Conservation (phyloP, 1,139 yeast species). For the Yamadazyma dushanensis region DNA sequence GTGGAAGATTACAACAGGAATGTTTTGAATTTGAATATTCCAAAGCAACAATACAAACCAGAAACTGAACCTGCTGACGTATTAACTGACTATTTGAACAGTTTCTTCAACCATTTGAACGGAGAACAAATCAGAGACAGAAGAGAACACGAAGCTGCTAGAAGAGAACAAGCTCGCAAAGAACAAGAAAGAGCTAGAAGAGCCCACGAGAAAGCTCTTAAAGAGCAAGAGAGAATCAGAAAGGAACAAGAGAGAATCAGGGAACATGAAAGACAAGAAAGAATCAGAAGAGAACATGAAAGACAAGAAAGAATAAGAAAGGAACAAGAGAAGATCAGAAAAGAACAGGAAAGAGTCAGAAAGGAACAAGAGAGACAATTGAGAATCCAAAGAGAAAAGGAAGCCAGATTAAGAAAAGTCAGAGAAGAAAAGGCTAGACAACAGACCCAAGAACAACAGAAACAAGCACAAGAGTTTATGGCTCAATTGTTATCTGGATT, state of each 20-base stretch:
- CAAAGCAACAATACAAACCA: constrained; percentile 22
- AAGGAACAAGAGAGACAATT: constrained; percentile 17
- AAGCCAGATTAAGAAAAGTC: constrained; percentile 18
- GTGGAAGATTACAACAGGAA: constrained; percentile 28
- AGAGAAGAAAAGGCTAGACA: constrained; percentile 14
- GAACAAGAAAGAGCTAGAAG: constrained; percentile 2
- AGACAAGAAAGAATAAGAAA: constrained; percentile 12
- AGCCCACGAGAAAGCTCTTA: background rate
- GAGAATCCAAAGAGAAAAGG: constrained; percentile 16
- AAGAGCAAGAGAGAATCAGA: constrained; percentile 6
- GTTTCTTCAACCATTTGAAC: constrained; percentile 8
- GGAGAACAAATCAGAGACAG: background rate
- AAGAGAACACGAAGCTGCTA: constrained; percentile 2
- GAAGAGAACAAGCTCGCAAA: constrained; percentile 4
- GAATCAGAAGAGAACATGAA: constrained; percentile 4
- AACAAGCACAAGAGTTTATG: constrained; percentile 17
- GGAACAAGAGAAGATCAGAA: constrained; percentile 10
- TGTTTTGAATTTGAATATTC: constrained; percentile 41
- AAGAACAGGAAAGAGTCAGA: constrained; percentile 17
- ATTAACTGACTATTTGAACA: constrained; percentile 10
- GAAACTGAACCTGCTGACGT: too few species aligned
- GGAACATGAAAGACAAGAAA: constrained; percentile 15
- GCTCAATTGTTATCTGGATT: constrained; percentile 12
- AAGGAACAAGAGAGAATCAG: constrained; percentile 4
- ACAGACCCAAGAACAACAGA: constrained; percentile 23